Conservation (phyloP, 805 yeast species). For the Scheffersomyces spartinae region DNA sequence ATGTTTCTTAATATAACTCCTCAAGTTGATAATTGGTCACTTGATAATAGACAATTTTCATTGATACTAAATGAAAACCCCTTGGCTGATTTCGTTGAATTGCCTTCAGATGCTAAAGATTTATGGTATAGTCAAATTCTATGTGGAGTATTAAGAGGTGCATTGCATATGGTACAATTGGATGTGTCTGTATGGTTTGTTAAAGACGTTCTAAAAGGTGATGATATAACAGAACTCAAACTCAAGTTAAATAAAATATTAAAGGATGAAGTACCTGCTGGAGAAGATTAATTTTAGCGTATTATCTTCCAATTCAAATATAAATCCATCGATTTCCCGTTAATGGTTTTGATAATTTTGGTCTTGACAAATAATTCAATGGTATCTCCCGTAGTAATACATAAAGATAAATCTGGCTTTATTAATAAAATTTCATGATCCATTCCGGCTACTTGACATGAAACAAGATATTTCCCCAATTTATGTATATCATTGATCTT, state of each 20-base stretch:
- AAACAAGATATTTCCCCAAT: no score
- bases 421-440: no score
- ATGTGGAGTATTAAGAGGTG: constrained; percentile 85
- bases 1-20: constrained; percentile 81
- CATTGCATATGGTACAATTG: constrained; percentile 90
- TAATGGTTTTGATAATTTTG: no score
- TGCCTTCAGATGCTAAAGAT: constrained; percentile 68
- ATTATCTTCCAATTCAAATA: no score
- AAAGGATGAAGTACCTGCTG: constrained; percentile 94
- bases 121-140: constrained; percentile 89
- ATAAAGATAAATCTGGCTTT: no score
- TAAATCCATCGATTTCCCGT: no score
- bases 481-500: no score
- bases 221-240: constrained; percentile 67
- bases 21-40: constrained; percentile 59
- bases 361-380: no score
- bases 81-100: constrained; percentile 86
- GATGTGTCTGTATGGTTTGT: constrained; percentile 78
- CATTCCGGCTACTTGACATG: no score
- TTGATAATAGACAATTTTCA: constrained; percentile 64
- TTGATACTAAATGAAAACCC: constrained; percentile 73
- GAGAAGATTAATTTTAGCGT: constrained; percentile 63
- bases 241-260: constrained; percentile 60
- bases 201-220: constrained; percentile 75
- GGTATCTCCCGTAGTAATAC: no score